phyloP scores from a whole-genome alignment of 2,329 filamentous ascomycete species.

The Colletotrichum costaricense region DNA sequence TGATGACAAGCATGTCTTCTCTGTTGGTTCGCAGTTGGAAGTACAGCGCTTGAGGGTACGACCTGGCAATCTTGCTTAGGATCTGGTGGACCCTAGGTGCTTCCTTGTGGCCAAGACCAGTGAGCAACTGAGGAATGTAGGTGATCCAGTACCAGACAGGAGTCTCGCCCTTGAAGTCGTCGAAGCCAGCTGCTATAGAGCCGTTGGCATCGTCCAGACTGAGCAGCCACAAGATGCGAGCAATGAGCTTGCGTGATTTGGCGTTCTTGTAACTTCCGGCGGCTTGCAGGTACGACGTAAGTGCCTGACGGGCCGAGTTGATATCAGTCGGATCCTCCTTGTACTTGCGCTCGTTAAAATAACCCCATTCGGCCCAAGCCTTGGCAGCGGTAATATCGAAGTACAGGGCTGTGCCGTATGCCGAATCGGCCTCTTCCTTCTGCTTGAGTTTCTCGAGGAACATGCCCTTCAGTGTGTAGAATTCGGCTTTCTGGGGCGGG shows the following conservation, averaged over 20 bases:
- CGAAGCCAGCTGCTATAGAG: conserved; percentile 85
- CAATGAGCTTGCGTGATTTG: conserved; percentile 93
- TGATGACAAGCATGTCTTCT: conserved; percentile 93
- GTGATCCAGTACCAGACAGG: conserved; percentile 99
- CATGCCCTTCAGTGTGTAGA: conserved; percentile 99
- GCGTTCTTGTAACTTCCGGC: conserved; percentile 97
- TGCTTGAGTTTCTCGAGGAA: conserved; percentile 95
- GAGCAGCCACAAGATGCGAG: conserved; percentile 93
- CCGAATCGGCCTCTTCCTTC: conserved; percentile 90
- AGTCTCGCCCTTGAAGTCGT: conserved; percentile 96
- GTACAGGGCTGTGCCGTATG: conserved; percentile 94
- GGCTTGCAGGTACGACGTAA: conserved; percentile 96
- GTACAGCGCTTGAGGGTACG: conserved; percentile 94
- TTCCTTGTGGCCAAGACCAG: conserved; percentile 91
- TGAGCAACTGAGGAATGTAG: conserved; percentile 95
- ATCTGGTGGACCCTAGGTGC: conserved; percentile 87
- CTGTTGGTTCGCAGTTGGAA: conserved; percentile 93
- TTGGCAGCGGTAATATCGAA: conserved; percentile 97
- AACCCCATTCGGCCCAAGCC: conserved; percentile 99
- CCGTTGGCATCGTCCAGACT: conserved; percentile 92
- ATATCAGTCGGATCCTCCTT: conserved; percentile 88
- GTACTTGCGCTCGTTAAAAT: conserved; percentile 97
- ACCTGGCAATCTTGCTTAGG: conserved; percentile 92
- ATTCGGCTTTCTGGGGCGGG: conserved; percentile 94
- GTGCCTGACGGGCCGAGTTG: conserved; percentile 86